phyloP scores from a whole-genome alignment of 2,329 filamentous ascomycete species.

The Cladophialophora bantiana region DNA sequence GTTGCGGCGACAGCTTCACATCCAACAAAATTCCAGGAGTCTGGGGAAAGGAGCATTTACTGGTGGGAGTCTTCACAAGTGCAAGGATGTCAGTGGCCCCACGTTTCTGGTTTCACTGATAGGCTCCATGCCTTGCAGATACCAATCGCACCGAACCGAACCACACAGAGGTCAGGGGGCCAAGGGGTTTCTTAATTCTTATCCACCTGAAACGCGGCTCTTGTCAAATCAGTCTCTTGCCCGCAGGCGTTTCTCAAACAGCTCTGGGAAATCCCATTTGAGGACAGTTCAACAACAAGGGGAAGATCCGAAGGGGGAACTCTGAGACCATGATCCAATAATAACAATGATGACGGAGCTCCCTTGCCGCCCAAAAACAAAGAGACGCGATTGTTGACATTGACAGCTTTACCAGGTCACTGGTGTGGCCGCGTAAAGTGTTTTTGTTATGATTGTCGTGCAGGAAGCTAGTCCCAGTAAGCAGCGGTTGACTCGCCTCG shows the following conservation, averaged over 20 bases:
- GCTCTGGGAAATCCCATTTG: not conserved
- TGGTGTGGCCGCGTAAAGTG: conserved; percentile 36
- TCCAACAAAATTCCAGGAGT: not conserved
- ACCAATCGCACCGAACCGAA: conserved; percentile 3
- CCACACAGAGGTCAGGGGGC: not conserved
- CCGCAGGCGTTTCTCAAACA: conserved; percentile 30
- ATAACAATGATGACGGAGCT: conserved; percentile 9
- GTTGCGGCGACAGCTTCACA: not conserved
- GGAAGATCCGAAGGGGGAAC: conserved; percentile 17
- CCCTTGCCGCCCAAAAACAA: conserved; percentile 19
- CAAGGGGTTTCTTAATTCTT: not conserved
- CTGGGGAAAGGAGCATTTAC: conserved; percentile 12
- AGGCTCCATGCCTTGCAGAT: conserved; percentile 7
- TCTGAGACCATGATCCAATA: conserved; percentile 19
- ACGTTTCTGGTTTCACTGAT: conserved; percentile 11
- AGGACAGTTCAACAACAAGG: not conserved
- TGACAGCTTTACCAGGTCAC: conserved; percentile 11
- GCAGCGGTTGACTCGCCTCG: not conserved
- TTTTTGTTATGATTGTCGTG: conserved; percentile 31
- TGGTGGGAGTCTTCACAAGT: not conserved
- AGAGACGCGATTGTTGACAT: conserved; percentile 23
- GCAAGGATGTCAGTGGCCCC: not conserved
- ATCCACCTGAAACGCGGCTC: conserved; percentile 25
- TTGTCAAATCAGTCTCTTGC: conserved; percentile 31
- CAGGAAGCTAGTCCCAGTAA: conserved; percentile 4